A percentile compares a stretch with the other conserved stretches of the same genome.
Evolutionary conservation across 768 basidiomycete genomes (phyloP).

Genomic region (Trametes coccinea): DNA sequence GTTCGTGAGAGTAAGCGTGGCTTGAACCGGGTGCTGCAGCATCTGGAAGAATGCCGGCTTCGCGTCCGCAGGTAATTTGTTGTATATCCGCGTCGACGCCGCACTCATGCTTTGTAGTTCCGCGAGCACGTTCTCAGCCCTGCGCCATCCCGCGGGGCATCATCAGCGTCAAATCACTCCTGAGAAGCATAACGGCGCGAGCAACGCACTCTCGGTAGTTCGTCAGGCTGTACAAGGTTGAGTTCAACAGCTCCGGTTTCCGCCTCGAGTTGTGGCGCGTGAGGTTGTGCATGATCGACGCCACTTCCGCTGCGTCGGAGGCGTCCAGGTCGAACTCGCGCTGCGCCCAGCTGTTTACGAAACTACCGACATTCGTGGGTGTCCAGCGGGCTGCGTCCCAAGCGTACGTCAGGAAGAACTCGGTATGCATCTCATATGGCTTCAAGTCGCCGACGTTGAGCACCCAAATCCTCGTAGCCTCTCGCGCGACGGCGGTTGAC

Average conservation of each 20-base stretch:
- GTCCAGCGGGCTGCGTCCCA: slow-evolving; percentile 62
- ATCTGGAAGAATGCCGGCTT: slow-evolving; percentile 70
- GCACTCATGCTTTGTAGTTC: slow-evolving; percentile 51
- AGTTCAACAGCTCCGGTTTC: slow-evolving; percentile 66
- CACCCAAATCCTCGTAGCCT: slow-evolving; percentile 64
- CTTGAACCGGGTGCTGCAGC: slow-evolving; percentile 65
- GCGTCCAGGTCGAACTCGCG: slow-evolving; percentile 58
- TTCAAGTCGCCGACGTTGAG: slow-evolving; percentile 78
- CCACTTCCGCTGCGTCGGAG: slow-evolving; percentile 43
- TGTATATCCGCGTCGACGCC: slow-evolving; percentile 55
- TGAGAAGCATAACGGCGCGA: background rate
- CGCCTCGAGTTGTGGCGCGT: slow-evolving; percentile 58
- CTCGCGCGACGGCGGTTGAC: slow-evolving; percentile 61
- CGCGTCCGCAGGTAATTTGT: slow-evolving; percentile 45
- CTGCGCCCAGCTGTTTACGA: slow-evolving; percentile 58
- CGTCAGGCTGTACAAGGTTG: slow-evolving; percentile 60
- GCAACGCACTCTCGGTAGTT: slow-evolving; percentile 67
- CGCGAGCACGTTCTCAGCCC: slow-evolving; percentile 57
- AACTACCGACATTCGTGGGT: slow-evolving; percentile 53
- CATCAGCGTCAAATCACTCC: no score
- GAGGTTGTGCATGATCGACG: slow-evolving; percentile 55
- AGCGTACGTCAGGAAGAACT: slow-evolving; percentile 66
- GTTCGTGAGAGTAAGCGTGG: slow-evolving; percentile 55
- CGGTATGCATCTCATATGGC: slow-evolving; percentile 68
- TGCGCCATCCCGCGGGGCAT: slow-evolving; percentile 24